Conservation (phyloP, 768 basidiomycete species). For the Pleurotus giganteus region DNA sequence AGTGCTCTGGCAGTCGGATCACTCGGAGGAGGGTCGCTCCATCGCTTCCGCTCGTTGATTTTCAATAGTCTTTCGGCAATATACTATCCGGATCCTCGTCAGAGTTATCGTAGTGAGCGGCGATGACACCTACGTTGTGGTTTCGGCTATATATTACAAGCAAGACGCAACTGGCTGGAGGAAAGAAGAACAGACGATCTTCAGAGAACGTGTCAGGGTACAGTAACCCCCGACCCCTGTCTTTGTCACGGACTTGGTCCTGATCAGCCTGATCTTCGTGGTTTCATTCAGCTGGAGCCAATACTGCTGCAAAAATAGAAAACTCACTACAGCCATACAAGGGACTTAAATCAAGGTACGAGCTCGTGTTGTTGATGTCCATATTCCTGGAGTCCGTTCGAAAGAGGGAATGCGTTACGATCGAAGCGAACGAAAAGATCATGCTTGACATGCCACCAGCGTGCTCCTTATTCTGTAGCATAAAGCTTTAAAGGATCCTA, state of each 20-base stretch:
- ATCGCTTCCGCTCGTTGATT: slow-evolving; percentile 53
- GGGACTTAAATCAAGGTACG: slow-evolving; percentile 56
- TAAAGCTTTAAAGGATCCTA: slow-evolving; percentile 21
- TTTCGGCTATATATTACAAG: slow-evolving; percentile 57
- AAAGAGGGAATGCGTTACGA: slow-evolving; percentile 63
- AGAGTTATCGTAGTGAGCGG: not conserved
- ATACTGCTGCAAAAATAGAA: not conserved
- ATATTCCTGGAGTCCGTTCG: slow-evolving; percentile 40
- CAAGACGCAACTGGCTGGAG: slow-evolving; percentile 51
- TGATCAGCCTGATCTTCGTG: slow-evolving; percentile 31
- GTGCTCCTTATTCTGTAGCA: slow-evolving; percentile 36
- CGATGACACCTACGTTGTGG: slow-evolving; percentile 42
- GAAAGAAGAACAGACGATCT: slow-evolving; percentile 47
- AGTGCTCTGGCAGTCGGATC: slow-evolving; percentile 19
- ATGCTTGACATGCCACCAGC: slow-evolving; percentile 58
- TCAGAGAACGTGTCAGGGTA: slow-evolving; percentile 56
- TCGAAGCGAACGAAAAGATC: slow-evolving; percentile 64
- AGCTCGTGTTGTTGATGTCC: slow-evolving; percentile 49
- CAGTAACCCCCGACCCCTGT: slow-evolving; percentile 45
- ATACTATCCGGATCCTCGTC: slow-evolving; percentile 30
- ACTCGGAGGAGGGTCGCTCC: slow-evolving; percentile 38
- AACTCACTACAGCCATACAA: slow-evolving; percentile 49
- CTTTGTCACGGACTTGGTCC: slow-evolving; percentile 45
- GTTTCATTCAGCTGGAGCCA: not conserved
- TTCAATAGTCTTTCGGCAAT: slow-evolving; percentile 49